These are phyloP conservation scores for Clavariopsis aquatica DNA, from an alignment of 495 filamentous ascomycete species.

Conservation along the genomic window DNA sequence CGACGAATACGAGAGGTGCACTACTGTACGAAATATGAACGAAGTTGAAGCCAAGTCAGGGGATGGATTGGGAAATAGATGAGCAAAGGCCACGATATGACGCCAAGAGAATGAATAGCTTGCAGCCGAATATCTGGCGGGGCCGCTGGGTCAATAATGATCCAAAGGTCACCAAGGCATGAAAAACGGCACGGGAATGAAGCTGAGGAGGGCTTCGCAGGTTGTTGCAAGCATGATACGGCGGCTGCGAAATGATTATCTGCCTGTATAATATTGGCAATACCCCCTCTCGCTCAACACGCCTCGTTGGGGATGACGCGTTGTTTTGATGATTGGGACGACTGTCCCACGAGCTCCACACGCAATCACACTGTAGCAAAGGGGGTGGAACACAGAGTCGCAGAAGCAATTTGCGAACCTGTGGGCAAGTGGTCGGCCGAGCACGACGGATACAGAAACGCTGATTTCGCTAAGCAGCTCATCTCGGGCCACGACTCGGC, in stretches of 20 bases:
- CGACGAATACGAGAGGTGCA: neutral
- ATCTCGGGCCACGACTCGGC: slow-evolving; percentile 16
- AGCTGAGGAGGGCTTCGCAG: neutral
- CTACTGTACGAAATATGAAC: neutral
- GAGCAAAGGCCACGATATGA: neutral
- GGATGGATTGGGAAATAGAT: neutral
- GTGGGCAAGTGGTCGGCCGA: neutral
- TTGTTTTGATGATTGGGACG: neutral
- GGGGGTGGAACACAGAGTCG: neutral
- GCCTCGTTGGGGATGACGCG: neutral
- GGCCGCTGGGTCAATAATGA: too few relatives aligned
- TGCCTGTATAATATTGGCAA: neutral
- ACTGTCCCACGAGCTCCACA: neutral
- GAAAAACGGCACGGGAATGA: neutral
- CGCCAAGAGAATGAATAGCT: neutral
- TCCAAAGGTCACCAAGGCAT: too few relatives aligned
- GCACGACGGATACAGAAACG: neutral
- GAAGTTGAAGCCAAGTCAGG: neutral
- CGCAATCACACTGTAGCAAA: neutral
- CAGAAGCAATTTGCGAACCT: neutral
- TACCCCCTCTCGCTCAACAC: neutral
- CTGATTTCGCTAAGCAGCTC: slow-evolving; percentile 30
- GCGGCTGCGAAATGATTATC: neutral
- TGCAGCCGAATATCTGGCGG: too few relatives aligned
- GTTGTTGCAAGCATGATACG: neutral